phyloP scores from a whole-genome alignment of 192 early-diverging fungal species.

The Coemansia sp. region DNA sequence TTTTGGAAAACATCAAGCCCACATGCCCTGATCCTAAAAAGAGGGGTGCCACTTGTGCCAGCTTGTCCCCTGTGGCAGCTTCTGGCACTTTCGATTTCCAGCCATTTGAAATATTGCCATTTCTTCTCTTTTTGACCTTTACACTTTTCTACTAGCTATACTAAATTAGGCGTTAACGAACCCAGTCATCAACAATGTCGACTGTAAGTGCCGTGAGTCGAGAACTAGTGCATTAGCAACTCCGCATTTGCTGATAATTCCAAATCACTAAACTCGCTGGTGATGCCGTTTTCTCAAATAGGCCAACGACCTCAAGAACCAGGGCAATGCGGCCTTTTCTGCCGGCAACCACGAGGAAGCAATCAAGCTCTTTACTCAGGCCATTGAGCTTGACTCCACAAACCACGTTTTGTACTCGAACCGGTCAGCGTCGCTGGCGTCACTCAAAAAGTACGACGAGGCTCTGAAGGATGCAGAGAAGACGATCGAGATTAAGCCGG shows the following conservation, averaged over 20 bases:
- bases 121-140: background rate
- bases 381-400: slow-evolving; percentile 77
- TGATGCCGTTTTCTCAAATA: slow-evolving; percentile 8
- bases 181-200: slow-evolving; percentile 12
- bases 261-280: background rate
- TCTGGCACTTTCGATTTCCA: slow-evolving; percentile 14
- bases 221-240: background rate
- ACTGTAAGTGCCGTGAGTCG: slow-evolving; percentile 18
- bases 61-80: background rate
- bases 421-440: slow-evolving; percentile 82
- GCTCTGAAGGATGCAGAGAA: slow-evolving; percentile 84
- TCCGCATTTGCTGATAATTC: background rate
- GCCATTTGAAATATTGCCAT: background rate
- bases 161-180: background rate
- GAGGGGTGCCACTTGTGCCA: slow-evolving; percentile 1
- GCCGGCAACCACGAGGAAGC: slow-evolving; percentile 74
- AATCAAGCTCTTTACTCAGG: slow-evolving; percentile 75
- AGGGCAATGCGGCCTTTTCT: slow-evolving; percentile 84
- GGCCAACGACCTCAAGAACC: slow-evolving; percentile 72
- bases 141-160: background rate
- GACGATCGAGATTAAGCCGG: slow-evolving; percentile 74
- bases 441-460: slow-evolving; percentile 70
- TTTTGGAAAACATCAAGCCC: background rate
- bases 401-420: slow-evolving; percentile 95
- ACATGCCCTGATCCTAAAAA: slow-evolving; percentile 1